Base-by-base conservation (phyloP, 2,329 filamentous ascomycete genomes). In the Chlorencoelia australis region DNA sequence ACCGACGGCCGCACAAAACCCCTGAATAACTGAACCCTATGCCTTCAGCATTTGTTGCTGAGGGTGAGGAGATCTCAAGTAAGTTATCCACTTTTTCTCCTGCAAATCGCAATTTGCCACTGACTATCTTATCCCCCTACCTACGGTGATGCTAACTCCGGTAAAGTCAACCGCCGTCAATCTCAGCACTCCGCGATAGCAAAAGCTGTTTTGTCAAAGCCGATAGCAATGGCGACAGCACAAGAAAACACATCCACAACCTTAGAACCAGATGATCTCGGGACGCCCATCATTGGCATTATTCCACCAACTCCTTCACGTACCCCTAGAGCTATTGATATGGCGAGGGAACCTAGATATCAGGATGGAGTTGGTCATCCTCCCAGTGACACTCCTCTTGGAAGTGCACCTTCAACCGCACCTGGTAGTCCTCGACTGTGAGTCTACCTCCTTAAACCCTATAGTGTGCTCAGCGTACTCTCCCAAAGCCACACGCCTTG, bases 391-490 rank as follows among this genome's bases (percentile, higher is more conserved):
- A 51, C 42, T 3, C 47, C 47, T 13, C 31, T 45, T 17, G 35
- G 30, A 13, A 54, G 50, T 33, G 43, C 44, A 10, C 42, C 52
- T 21, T 52, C 51, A 21, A 53, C 50, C n/a, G 54, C 51, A 14
- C 50, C 52, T n/a, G 42, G 42, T 21, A 53, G 51, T 35, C 55
- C 55, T 19, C 45, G 49, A 52, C 37, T 58, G 55, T 58, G 42
- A 52, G 48, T 45, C 11, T 14, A 18, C 15, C 13, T 24, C 25
- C 25, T 15, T 17, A 13, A n/a, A 29, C 20, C 19, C 13, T 19
- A 20, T 11, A n/a, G n/a, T n/a, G n/a, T n/a, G n/a, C n/a, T n/a
- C n/a, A n/a, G n/a, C n/a, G n/a, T n/a, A n/a, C n/a, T n/a, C n/a
- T n/a, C n/a, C n/a, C n/a, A n/a, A n/a, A n/a, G n/a, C n/a, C n/a